Evolutionary conservation across 2,329 filamentous ascomycete genomes (phyloP), one percentile per base, ranked within the genome.

Genomic region (Apiospora malaysiana): DNA sequence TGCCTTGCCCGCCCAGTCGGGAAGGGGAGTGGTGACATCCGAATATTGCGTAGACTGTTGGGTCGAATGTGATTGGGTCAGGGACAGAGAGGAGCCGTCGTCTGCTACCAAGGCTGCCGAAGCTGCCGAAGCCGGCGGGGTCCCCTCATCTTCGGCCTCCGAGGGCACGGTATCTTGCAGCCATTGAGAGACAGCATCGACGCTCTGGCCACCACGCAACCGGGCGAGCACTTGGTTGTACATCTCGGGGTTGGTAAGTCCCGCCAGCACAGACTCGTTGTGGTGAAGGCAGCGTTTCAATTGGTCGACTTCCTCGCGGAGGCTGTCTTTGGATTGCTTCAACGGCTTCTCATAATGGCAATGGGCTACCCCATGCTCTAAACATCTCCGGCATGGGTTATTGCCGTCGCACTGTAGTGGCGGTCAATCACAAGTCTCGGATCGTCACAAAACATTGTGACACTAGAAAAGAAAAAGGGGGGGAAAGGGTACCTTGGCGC

Each of bases 281-380:
- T 85, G 85, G 27, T 83, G 85, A 75, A 90, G 86, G 49, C 86
- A 85, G 21, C 83, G 83, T 67, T 86, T 86, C 46, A 91, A 79
- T 37, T 79, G 80, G 69, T 91, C 89, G 72, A 91, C 89, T 75
- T 91, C 89, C 75, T 82, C 82, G 59, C 89, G 85, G 6, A 91
- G 83, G 68, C 86, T 85, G 72, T 91, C 89, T 72, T 91, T 91
- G 12, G 89, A 90, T 74, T 90, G 89, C 65, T 89, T 88, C 5
- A 91, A 85, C 0, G 89, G 89, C 8, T 89, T 77, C 74, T 91
- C 88, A 80, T 91, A 91, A 27, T 89, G 76, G 72, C 89, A 91
- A 32, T 89, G 85, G 47, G 85, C 79, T 45, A 86, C 85, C 70
- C 85, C 86, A 72, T 90, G 88, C 0, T 80, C 73, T 71, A 81